phyloP scores from a whole-genome alignment of 495 filamentous ascomycete genomes.

The Talaromyces adpressus region DNA sequence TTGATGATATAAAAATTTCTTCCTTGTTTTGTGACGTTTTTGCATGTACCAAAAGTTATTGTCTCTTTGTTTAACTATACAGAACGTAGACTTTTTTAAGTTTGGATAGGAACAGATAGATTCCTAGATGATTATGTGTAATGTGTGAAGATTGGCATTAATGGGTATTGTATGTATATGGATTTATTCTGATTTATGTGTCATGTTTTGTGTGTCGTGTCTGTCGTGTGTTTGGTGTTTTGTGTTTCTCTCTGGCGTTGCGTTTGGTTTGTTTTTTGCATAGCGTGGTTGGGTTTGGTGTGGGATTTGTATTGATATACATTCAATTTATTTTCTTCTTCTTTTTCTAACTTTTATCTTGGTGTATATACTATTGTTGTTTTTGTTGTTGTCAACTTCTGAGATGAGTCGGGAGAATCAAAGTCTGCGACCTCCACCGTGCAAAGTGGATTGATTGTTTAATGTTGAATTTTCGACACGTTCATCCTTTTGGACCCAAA shows the following conservation, averaged over 20 bases:
- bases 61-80: constrained; percentile 1
- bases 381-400: not conserved
- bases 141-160: constrained; percentile 19
- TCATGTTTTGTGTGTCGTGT: constrained; percentile 1
- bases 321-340: not conserved
- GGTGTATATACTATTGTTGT: not conserved
- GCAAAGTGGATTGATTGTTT: not conserved
- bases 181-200: constrained; percentile 15
- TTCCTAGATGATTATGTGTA: constrained; percentile 19
- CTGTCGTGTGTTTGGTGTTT: constrained; percentile 14
- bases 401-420: not conserved
- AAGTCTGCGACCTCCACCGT: not conserved
- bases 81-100: constrained; percentile 17
- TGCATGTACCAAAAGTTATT: constrained; percentile 17
- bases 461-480: not conserved
- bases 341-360: not conserved
- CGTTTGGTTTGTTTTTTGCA: constrained; percentile 3
- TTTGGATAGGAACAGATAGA: constrained; percentile 19
- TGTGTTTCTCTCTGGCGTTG: constrained; percentile 11
- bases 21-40: constrained; percentile 22
- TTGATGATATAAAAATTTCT: constrained; percentile 43
- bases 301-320: not conserved
- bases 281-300: constrained; percentile 3
- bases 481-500: no score
- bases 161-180: constrained; percentile 17